Percentiles rank a stretch among this genome's conserved stretches.
Evolutionary conservation across 2,329 filamentous ascomycete species (phyloP).

Genomic region (Diaporthe caulivora): DNA sequence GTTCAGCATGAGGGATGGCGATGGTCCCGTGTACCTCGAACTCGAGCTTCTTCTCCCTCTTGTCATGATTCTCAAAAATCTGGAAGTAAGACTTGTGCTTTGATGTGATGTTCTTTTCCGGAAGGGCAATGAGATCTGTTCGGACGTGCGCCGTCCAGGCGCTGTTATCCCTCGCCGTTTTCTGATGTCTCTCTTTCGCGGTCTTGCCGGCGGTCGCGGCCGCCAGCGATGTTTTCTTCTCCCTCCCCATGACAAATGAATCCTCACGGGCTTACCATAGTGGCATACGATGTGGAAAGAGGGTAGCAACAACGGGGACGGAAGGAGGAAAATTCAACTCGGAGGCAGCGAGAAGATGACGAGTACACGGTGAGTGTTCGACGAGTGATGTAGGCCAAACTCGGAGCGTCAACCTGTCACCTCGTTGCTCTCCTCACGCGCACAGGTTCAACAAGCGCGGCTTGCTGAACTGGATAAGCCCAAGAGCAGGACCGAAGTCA

Average conservation of each 20-base stretch:
- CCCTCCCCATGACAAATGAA: slow-evolving; percentile 46
- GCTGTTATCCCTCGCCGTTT: slow-evolving; percentile 43
- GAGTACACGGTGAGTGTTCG: slow-evolving; percentile 24
- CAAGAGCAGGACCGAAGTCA: slow-evolving; percentile 31
- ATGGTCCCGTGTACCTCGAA: slow-evolving; percentile 63
- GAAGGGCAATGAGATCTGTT: slow-evolving; percentile 47
- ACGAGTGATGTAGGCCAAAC: slow-evolving; percentile 20
- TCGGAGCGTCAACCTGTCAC: slow-evolving; percentile 17
- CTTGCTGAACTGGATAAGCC: slow-evolving; percentile 33
- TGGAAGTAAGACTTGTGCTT: slow-evolving; percentile 75
- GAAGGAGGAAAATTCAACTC: slow-evolving; percentile 22
- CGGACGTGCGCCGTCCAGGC: slow-evolving; percentile 45
- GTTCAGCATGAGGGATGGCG: slow-evolving; percentile 3
- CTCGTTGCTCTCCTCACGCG: slow-evolving; percentile 12
- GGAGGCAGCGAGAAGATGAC: slow-evolving; percentile 30
- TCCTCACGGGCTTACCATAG: slow-evolving; percentile 45
- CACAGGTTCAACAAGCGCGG: slow-evolving; percentile 31
- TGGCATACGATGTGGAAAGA: slow-evolving; percentile 20
- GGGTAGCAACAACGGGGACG: slow-evolving; percentile 1
- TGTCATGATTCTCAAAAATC: slow-evolving; percentile 73
- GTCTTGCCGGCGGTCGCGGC: slow-evolving; percentile 44
- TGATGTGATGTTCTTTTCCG: slow-evolving; percentile 52
- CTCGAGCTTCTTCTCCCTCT: slow-evolving; percentile 72
- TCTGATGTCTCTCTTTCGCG: slow-evolving; percentile 50
- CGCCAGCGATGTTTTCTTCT: slow-evolving; percentile 44